Evolutionary conservation across 768 basidiomycete species (phyloP).

Genomic region (Gymnopilus dilepis): DNA sequence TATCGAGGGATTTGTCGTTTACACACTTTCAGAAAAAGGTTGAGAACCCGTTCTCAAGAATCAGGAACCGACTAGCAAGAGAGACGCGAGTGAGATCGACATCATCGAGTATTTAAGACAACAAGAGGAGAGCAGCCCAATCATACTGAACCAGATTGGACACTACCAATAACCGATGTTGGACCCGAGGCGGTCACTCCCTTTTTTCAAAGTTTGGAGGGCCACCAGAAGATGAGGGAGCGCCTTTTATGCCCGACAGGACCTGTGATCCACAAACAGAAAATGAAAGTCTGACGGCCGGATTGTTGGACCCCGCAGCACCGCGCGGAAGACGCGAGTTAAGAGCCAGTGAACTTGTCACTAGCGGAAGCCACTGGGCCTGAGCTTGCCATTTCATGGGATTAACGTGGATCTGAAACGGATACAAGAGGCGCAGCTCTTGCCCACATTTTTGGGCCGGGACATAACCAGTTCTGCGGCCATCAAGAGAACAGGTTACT

Average conservation of each 20-base stretch:
- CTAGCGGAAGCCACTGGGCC: not conserved
- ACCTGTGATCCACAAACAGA: not conserved
- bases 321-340: conserved; percentile 1
- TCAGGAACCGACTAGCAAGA: not conserved
- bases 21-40: not conserved
- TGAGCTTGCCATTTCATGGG: not conserved
- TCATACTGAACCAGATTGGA: not conserved
- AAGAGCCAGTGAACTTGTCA: not conserved
- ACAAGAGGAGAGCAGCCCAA: no score
- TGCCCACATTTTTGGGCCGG: not conserved
- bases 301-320: not conserved
- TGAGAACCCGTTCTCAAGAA: not conserved
- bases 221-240: not conserved
- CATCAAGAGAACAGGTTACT: not conserved
- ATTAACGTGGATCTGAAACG: not conserved
- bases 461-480: not conserved
- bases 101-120: not conserved
- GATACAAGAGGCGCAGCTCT: not conserved
- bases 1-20: not conserved
- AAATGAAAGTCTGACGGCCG: conserved; percentile 5
- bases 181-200: not conserved
- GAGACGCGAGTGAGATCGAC: not conserved
- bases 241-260: not conserved
- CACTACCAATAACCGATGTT: not conserved
- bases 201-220: not conserved